Conservation (phyloP, 495 filamentous ascomycete species). For the Opeltia flavorubescens region DNA sequence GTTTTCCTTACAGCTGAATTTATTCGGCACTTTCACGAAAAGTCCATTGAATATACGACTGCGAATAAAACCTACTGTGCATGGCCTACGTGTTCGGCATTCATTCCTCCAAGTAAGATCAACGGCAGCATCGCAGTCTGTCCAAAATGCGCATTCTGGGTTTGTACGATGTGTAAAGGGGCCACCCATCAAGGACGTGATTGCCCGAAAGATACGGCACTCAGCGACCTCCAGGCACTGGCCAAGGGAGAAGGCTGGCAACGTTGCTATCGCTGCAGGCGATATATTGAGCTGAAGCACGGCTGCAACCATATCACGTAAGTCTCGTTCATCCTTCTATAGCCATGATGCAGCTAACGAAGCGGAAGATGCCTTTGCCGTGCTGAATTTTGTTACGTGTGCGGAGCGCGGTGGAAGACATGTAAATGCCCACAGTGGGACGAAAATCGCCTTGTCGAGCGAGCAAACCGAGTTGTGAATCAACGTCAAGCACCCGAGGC, state of each 20-base stretch:
- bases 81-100: constrained; percentile 25
- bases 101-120: constrained; percentile 25
- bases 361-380: constrained; percentile 35
- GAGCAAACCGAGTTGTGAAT: constrained; percentile 21
- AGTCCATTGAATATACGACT: constrained; percentile 31
- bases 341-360: constrained; percentile 2
- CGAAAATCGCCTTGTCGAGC: constrained; percentile 19
- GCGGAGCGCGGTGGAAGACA: constrained; percentile 34
- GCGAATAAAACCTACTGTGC: constrained; percentile 36
- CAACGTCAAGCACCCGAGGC: too few relatives aligned
- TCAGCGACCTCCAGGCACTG: constrained; percentile 20
- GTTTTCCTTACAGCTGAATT: constrained; percentile 20
- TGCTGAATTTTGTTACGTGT: constrained; percentile 45
- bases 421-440: constrained; percentile 32
- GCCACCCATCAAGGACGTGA: constrained; percentile 25
- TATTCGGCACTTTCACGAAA: constrained; percentile 21
- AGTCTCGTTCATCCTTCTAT: neutral
- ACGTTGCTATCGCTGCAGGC: constrained; percentile 23
- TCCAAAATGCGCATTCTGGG: constrained; percentile 21
- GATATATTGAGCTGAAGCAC: constrained; percentile 26
- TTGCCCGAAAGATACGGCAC: constrained; percentile 26
- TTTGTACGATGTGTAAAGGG: constrained; percentile 35
- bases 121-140: constrained; percentile 26
- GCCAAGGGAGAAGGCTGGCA: constrained; percentile 29
- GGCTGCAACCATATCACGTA: constrained; percentile 37